Evolutionary conservation across 495 filamentous ascomycete genomes (phyloP), one percentile per base, ranked within the genome.

Genomic region (Aspergillus indologenus): DNA sequence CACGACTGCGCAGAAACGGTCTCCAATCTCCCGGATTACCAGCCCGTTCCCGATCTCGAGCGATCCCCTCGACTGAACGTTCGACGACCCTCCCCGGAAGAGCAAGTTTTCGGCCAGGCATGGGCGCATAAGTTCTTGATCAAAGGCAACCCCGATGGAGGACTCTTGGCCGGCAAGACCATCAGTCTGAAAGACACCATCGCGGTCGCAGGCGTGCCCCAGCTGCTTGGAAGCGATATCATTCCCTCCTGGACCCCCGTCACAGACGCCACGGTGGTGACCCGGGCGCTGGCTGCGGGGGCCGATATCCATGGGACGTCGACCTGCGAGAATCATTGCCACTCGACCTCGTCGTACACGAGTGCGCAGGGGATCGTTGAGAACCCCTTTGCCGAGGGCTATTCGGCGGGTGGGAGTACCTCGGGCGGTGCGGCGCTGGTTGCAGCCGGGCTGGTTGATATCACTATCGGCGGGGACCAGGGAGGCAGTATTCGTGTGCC

Each of bases 161-260:
- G 91, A 0, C 86, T 86, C 0, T 69, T 96, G 20, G 89, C 90
- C 1, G 92, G 92, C 1, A 90, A 94, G 59, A 90, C 92, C 0
- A 79, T 96, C 20, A 89, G 84, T 46, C 65, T 97, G 50, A 79
- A 80, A 48, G 76, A 80, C 49, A 72, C 65, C 0, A 71, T 78
- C 53, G 69, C 69, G 3, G 71, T 80, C 2, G 75, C 71, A 2
- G 74, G 70, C 3, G 68, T 80, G 14, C 75, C 76, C 8, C 70
- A 67, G 43, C 63, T 75, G 0, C 58, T 65, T 42, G 77, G 77
- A 8, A 73, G 67, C 24, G 70, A 75, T 58, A 66, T 72, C 20
- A 67, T 66, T 56, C 65, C 70, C 8, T 64, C 66, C 5, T 79
- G 74, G 74, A 78, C 70, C 1, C 77, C 75, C 0, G 60, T 44